Evolutionary conservation across 192 early-diverging fungal genomes (phyloP), one percentile per base, ranked within the genome.

Genomic region (Backusella parvicylindrica): DNA sequence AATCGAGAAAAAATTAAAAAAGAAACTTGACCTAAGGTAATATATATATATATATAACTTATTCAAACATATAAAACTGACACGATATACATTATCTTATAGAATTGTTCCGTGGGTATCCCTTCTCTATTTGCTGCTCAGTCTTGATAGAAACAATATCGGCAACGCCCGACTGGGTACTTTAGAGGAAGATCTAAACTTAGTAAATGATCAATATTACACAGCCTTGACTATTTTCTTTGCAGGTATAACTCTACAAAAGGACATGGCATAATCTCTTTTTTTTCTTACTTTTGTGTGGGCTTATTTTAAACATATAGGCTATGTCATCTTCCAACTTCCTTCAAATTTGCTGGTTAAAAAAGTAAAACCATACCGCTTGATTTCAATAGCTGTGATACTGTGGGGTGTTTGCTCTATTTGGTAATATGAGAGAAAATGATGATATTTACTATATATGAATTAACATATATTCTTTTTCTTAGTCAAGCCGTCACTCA

Each of bases 221-320:
- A 79, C 72, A 26, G 78, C 78, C 12, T 33, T 79, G 30, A 75
- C 73, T 32, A 68, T 79, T 18, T 79, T 79, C 49, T 79, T 74
- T 68, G 78, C 78, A 64, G 78, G 77, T 70, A 26, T 6, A 60
- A 2, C 2, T 53, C n/a, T 21, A 53, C 7, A 21, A 23, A 6
- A 53, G 6, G 11, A 28, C 28, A 23, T 2, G 28, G 23, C 9
- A 60, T 13, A 6, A 26, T 60, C 9, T 38, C 6, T 38, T 38
- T 38, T 9, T 4, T 0, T 38, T 28, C 26, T 11, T 26, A 60
- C 28, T 28, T 13, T 12, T 60, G 11, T 60, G 53, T n/a, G n/a
- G n/a, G n/a, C n/a, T n/a, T 13, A 60, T 16, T 41, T 13, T 21
- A 31, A 26, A 72, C n/a, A n/a, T n/a, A 30, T 41, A 77, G 77